Base-by-base conservation (phyloP, 2,329 filamentous ascomycete species). In the Pseudocercospora musae region DNA sequence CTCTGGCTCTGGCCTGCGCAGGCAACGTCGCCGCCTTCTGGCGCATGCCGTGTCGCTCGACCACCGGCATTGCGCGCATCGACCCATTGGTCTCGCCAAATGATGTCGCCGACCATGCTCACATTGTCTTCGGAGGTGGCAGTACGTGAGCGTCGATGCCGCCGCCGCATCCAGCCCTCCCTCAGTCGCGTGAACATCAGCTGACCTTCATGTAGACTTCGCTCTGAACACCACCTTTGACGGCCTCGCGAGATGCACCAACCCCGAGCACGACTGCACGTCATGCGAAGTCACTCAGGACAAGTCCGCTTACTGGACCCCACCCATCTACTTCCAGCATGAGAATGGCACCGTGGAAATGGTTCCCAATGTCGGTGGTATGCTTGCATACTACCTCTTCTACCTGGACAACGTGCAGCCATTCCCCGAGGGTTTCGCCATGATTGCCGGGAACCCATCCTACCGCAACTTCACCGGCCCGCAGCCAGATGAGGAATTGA, bases 371-470 rank as follows among this genome's bases (percentile, higher is more conserved):
- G 84, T 89, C 56, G 91, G 92, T 65, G 91, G 92, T 66, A 91
- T 96, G 85, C 86, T 96, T 73, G 89, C 89, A 15, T 97, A 98
- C 82, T 97, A 97, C 77, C 86, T 96, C 53, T 85, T 92, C 10
- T 87, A 89, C 72, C 83, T 85, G 50, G 82, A 83, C 8, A 78
- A 82, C 49, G 77, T 96, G 62, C 84, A 82, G 25, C 88, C 90
- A 0, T 96, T 96, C 79, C 92, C 91, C 1, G 73, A 83, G 11
- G 84, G 85, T 52, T 96, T 96, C 79, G 83, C 86, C 64, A 96
- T 96, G 90, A 80, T 97, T 69, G 87, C 92, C 52, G 92, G 92
- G 37, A 84, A 89, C 76, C 87, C 82, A 60, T 77, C 78, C 18
- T 85, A 86, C 68, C 88, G 90, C 64, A 86, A 86, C 71, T 96